Evolutionary conservation across 768 basidiomycete genomes (phyloP), one percentile per base, ranked within the genome.

Genomic region (Lepiota brunneoincarnata): DNA sequence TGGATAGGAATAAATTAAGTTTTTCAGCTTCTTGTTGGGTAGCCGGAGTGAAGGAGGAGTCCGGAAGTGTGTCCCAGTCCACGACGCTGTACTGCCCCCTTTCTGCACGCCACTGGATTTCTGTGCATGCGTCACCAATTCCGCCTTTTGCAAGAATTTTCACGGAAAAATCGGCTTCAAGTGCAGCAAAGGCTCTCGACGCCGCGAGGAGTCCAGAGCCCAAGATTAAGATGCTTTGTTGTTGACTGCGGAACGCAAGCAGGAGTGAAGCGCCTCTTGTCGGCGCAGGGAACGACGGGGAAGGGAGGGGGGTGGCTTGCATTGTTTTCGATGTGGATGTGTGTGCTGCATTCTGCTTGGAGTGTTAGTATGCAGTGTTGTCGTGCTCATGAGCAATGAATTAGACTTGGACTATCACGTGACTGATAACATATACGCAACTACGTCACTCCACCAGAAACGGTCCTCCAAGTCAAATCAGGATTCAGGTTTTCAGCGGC

Each of bases 201-300:
- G 93, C 93, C 0, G 93, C 93, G 2, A 98, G 79, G 2, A 79
- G 62, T n/a, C 85, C 82, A 1, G 86, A 80, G 2, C 96, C 94
- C 38, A 98, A 60, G 40, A 98, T 79, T 36, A 98, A 72, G 31
- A 84, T 76, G 0, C 71, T 74, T 35, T 77, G 77, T 52, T 69
- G 65, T 38, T 73, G 70, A 23, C 87, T 74, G 46, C 77, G 79
- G 70, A 93, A 92, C 0, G 93, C 86, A 18, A 95, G 78, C 0
- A 94, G 60, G 12, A 96, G 80, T 4, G 91, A 91, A 0, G 87
- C 90, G 6, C 91, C 91, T 9, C 70, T 67, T 11, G 70, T 68
- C 1, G 83, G 76, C 3, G 60, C 55, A 15, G 79, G 72, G 50
- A 72, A 82, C 9, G 37, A 41, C 26, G 36, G 49, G 4, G 36